Conservation (phyloP, 495 filamentous ascomycete genomes). For the Penicillium subrubescens region DNA sequence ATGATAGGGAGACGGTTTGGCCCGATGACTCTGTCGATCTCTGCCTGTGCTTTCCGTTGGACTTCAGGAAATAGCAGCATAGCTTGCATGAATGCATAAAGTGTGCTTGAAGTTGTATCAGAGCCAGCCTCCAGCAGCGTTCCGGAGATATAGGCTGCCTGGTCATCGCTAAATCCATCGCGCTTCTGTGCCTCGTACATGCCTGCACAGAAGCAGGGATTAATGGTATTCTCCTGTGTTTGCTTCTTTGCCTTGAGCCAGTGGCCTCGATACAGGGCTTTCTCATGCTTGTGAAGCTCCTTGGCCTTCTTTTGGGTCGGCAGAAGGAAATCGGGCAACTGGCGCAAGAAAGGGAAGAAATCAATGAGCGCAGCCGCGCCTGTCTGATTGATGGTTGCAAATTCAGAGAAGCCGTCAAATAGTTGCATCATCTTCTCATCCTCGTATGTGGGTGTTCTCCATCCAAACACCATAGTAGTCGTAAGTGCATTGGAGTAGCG, state of each 20-base stretch:
- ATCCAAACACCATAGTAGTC: conserved; percentile 59
- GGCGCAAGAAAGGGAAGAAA: conserved; percentile 32
- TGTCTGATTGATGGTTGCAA: conserved; percentile 43
- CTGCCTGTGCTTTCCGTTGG: conserved; percentile 53
- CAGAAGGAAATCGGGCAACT: conserved; percentile 31
- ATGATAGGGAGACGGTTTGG: conserved; percentile 25
- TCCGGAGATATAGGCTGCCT: conserved; percentile 43
- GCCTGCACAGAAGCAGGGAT: conserved; percentile 31
- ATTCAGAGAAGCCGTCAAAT: conserved; percentile 55
- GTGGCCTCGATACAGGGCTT: conserved; percentile 37
- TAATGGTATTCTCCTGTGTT: conserved; percentile 30
- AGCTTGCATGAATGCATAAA: conserved; percentile 46
- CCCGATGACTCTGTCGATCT: conserved; percentile 39
- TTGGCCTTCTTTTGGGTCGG: conserved; percentile 38
- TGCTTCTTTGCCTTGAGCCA: conserved; percentile 41
- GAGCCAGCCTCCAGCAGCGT: conserved; percentile 48
- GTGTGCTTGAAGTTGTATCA: conserved; percentile 41
- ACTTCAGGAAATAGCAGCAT: conserved; percentile 47
- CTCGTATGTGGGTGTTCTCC: conserved; percentile 48
- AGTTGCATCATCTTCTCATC: conserved; percentile 55
- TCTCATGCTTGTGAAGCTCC: conserved; percentile 37
- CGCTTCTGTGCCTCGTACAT: conserved; percentile 42
- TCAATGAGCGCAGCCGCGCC: conserved; percentile 40
- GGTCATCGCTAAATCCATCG: conserved; percentile 34
- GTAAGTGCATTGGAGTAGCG: conserved; percentile 57